Base-by-base conservation (phyloP, 441 rosid genomes). In the Euphorbia schlechtendalii region DNA sequence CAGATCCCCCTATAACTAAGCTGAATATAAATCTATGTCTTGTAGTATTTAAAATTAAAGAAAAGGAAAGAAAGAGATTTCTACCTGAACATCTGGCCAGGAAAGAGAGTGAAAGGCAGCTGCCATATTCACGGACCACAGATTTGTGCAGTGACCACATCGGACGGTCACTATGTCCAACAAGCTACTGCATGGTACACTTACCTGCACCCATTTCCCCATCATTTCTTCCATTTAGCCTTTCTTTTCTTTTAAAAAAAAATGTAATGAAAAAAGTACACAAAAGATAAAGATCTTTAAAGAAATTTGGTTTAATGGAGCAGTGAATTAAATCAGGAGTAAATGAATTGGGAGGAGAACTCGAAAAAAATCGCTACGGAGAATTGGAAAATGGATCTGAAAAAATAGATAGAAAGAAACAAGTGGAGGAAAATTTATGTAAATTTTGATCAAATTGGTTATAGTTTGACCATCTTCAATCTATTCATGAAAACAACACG, bases 91-190 rank as follows among this genome's bases (percentile, higher is more conserved):
- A 79, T 88, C 84, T 86, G 82, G 93, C 81, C 87, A 78, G 63
- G 96, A 79, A 65, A 79, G 79, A 63, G 96, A 86, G 86, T 86
- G 98, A 72, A 88, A 82, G 53, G 96, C 81, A 56, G 96, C 96
- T 43, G 91, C 97, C 96, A 92, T 90, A 79, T 92, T 90, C 67
- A 92, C 97, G 49, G 98, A 86, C 96, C 89, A 86, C 48, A 90
- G 81, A 78, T 88, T 88, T 22, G 94, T 74, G 87, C 98, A 92
- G 88, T 90, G 96, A 32, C 96, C 98, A 70, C 98, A 92, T 81
- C 96, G 84, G 82, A 92, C 89, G 57, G 98, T 92, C 73, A 92
- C 98, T 45, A 82, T 81, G 68, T 88, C 96, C 49, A 81, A 70
- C 76, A 92, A 66, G 78, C 81, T 92, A 72, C 83, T 88, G 89